Percentiles rank a stretch among this genome's conserved stretches.
Conservation (phyloP, 768 basidiomycete species). For the Boletus rex-veris region DNA sequence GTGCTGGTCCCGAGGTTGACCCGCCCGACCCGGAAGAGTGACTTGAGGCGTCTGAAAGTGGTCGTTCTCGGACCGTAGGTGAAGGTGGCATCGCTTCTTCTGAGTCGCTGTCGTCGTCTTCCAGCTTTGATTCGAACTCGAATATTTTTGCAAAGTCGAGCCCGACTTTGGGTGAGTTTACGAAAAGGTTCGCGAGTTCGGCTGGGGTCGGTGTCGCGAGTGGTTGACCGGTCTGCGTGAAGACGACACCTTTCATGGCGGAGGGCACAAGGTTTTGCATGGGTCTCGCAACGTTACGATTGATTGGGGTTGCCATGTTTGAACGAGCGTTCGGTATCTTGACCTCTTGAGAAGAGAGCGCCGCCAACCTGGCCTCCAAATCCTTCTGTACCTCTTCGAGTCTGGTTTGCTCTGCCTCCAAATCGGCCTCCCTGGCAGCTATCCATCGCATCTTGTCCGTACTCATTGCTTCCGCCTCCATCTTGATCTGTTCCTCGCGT, state of each 20-base stretch:
- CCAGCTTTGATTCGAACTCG: constrained; percentile 45
- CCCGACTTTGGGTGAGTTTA: constrained; percentile 64
- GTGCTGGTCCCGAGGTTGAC: constrained; percentile 18
- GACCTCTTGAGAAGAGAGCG: constrained; percentile 38
- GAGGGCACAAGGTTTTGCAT: constrained; percentile 35
- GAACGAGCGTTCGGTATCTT: constrained; percentile 18
- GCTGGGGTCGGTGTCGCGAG: constrained; percentile 68
- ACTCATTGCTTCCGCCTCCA: constrained; percentile 44
- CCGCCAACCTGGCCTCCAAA: constrained; percentile 47
- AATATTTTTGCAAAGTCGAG: constrained; percentile 79
- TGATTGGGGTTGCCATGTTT: constrained; percentile 49
- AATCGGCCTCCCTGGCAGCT: constrained; percentile 48
- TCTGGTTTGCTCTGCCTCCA: constrained; percentile 48
- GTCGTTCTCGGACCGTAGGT: constrained; percentile 43
- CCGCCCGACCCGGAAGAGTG: constrained; percentile 26
- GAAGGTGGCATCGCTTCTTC: constrained; percentile 41
- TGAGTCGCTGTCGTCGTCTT: constrained; percentile 31
- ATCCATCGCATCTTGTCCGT: constrained; percentile 47
- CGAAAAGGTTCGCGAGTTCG: constrained; percentile 64
- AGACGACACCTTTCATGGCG: constrained; percentile 75
- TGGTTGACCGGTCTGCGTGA: constrained; percentile 74
- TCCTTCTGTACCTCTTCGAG: constrained; percentile 46
- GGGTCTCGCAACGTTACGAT: constrained; percentile 31
- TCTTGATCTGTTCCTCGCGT: constrained; percentile 48
- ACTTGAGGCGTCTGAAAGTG: constrained; percentile 26